A percentile compares a stretch with the other conserved stretches of the same genome.
Conservation (phyloP, 345 rosid genomes). For the Linum usitatissimum region DNA sequence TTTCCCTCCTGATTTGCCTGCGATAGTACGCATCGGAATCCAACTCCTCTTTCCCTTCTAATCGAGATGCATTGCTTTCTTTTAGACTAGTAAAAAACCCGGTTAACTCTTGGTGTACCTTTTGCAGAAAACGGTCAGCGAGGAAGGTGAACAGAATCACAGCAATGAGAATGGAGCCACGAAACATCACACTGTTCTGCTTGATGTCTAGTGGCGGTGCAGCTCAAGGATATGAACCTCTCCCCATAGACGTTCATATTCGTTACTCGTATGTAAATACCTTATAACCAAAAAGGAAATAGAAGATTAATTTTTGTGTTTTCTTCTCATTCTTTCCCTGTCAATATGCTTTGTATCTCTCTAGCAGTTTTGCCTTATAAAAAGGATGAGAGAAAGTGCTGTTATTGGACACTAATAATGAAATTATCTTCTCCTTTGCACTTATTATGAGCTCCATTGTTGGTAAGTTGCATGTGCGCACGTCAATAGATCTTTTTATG, state of each 20-base stretch:
- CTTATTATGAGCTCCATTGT: too few species aligned
- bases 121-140: not conserved
- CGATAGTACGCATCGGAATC: constrained; percentile 39
- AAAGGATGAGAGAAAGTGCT: not conserved
- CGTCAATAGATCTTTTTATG: too few species aligned
- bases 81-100: not conserved
- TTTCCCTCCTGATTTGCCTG: constrained; percentile 50
- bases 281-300: too few species aligned
- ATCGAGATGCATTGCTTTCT: not conserved
- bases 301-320: not conserved
- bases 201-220: not conserved
- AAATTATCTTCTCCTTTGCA: not conserved
- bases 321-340: not conserved
- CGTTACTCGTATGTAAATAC: not conserved
- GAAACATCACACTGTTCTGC: not conserved
- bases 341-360: not conserved
- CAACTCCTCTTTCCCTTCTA: not conserved
- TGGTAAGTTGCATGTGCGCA: too few species aligned
- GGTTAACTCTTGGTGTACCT: not conserved
- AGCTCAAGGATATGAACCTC: not conserved
- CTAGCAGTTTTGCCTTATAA: not conserved
- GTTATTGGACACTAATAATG: not conserved
- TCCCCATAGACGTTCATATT: not conserved
- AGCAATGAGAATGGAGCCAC: not conserved
- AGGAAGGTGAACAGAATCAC: not conserved